These are phyloP conservation scores for Fusarium buharicum DNA, from an alignment of 2,329 filamentous ascomycete genomes.

Conservation along the genomic window DNA sequence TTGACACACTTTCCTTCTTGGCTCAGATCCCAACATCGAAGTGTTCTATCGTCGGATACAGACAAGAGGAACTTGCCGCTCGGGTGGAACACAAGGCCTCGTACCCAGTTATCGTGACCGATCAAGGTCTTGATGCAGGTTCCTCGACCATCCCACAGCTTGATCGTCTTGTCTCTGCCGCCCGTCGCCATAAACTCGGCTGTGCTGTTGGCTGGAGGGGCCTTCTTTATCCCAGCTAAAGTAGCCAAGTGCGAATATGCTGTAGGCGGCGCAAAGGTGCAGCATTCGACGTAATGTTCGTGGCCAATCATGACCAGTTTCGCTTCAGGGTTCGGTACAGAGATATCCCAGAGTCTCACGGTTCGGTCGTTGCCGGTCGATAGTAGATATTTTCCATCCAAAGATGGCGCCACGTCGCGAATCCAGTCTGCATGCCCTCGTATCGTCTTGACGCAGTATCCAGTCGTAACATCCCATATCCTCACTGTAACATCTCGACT, in stretches of 20 bases:
- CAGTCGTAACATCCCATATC: slow-evolving; percentile 93
- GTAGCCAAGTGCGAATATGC: slow-evolving; percentile 80
- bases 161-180: slow-evolving; percentile 89
- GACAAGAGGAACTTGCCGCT: slow-evolving; percentile 90
- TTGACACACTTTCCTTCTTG: slow-evolving; percentile 94
- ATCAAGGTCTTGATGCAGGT: slow-evolving; percentile 84
- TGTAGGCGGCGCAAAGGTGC: slow-evolving; percentile 82
- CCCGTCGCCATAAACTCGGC: slow-evolving; percentile 93
- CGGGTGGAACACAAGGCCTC: slow-evolving; percentile 87
- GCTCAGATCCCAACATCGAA: slow-evolving; percentile 91
- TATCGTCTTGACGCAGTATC: slow-evolving; percentile 92
- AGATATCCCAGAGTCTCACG: slow-evolving; percentile 85
- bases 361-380: slow-evolving; percentile 87
- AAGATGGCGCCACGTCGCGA: slow-evolving; percentile 83
- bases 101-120: slow-evolving; percentile 96
- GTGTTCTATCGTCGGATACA: slow-evolving; percentile 88
- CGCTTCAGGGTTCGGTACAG: slow-evolving; percentile 69
- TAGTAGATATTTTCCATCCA: slow-evolving; percentile 84
- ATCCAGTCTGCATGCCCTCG: slow-evolving; percentile 90
- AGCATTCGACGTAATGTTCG: slow-evolving; percentile 87
- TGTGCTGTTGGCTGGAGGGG: slow-evolving; percentile 76
- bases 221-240: slow-evolving; percentile 84
- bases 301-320: slow-evolving; percentile 87
- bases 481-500: slow-evolving; percentile 85
- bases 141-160: slow-evolving; percentile 87